These are phyloP conservation scores for Prunus persica DNA, from an alignment of 306 rosid species.

Conservation along the genomic window Prunus_persica_NCBIv2 NC_034010.1:27427001-27427500, in stretches of 20 bases:
- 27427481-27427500: slow-evolving; percentile 14
- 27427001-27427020: background rate
- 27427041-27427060: background rate
- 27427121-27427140: background rate
- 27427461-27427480: slow-evolving; percentile 24
- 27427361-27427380: slow-evolving; percentile 19
- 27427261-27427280: slow-evolving; percentile 27
- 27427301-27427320: slow-evolving; percentile 8
- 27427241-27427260: slow-evolving; percentile 27
- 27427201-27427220: slow-evolving; percentile 94
- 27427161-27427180: slow-evolving; percentile 9
- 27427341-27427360: slow-evolving; percentile 22
- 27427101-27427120: slow-evolving; percentile 4
- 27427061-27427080: background rate
- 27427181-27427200: slow-evolving; percentile 66
- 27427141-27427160: background rate
- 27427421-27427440: slow-evolving; percentile 26
- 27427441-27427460: slow-evolving; percentile 21
- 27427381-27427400: slow-evolving; percentile 21
- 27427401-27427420: slow-evolving; percentile 23
- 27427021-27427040: background rate
- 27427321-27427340: slow-evolving; percentile 23
- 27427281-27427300: slow-evolving; percentile 36
- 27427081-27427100: background rate
- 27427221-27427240: slow-evolving; percentile 83